phyloP scores from a whole-genome alignment of 371 early-diverging fungal genomes.

The Mucor circinelloides region DNA sequence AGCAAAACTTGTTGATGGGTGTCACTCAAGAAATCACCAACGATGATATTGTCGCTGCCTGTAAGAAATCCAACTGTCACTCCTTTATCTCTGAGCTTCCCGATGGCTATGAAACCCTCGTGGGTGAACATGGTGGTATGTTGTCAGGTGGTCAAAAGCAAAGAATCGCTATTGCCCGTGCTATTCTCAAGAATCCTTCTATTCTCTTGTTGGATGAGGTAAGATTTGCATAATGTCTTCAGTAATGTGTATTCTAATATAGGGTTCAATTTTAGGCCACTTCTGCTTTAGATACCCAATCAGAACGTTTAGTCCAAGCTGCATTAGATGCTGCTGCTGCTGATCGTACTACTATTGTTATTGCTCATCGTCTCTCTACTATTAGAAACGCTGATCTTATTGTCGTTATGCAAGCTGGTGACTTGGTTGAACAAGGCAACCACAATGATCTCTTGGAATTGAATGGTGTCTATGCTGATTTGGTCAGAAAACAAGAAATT shows the following conservation, averaged over 20 bases:
- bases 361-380: conserved; percentile 90
- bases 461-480: conserved; percentile 57
- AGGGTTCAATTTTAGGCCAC: conserved; percentile 59
- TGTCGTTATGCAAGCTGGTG: conserved; percentile 76
- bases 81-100: conserved; percentile 79
- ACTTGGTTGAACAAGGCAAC: conserved; percentile 71
- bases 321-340: conserved; percentile 78
- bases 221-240: conserved; percentile 21
- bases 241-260: conserved; percentile 1
- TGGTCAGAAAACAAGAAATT: conserved; percentile 64
- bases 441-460: conserved; percentile 65
- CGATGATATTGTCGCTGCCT: conserved; percentile 62
- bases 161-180: conserved; percentile 53
- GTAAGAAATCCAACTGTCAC: conserved; percentile 74
- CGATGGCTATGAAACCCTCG: conserved; percentile 72
- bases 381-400: conserved; percentile 84
- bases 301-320: conserved; percentile 80
- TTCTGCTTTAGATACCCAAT: conserved; percentile 76
- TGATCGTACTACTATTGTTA: conserved; percentile 88
- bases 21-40: conserved; percentile 50
- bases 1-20: conserved; percentile 81
- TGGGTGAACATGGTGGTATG: conserved; percentile 69
- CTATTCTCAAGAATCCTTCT: conserved; percentile 49
- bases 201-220: conserved; percentile 51
- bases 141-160: conserved; percentile 83